Evolutionary conservation across 148 eudicot species (phyloP), one percentile per base, ranked within the genome.

Genomic region (Chenopodium quinoa): DNA sequence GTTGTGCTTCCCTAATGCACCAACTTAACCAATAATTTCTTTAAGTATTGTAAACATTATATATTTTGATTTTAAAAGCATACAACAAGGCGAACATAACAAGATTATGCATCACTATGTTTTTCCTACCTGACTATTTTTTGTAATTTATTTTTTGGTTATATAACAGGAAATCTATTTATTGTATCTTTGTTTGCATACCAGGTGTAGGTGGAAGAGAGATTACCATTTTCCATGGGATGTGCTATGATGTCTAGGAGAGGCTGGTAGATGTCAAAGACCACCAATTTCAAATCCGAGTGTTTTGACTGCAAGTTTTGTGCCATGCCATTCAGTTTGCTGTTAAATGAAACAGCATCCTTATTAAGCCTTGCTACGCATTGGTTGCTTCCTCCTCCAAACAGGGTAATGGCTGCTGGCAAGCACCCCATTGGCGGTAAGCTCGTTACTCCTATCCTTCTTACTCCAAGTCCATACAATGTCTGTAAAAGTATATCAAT

Each of bases 401-500:
- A 92, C 12, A 92, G 78, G 22, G 97, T 93, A 58, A 95, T 91
- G 52, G 98, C 94, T 76, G 96, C 96, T 8, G 98, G 98, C 88
- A 95, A 88, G 85, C 98, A 95, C 60, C 97, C 98, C 50, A 87
- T 85, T 29, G 97, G 92, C 48, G 97, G 97, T 82, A 93, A 86
- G 40, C 80, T 87, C 73, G 96, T 90, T 9, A 90, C 96, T 74
- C 93, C 94, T 0, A 93, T 93, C 86, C 85, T 93, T 83, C 93
- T 89, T 76, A 79, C 94, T 52, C 97, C 94, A 50, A 86, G 75
- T 22, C 88, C 86, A 44, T 95, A 88, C 68, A 92, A 82, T 66
- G 85, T 80, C 93, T 95, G 88, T 82, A 63, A 40, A 73, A 73
- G 17, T 75, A 69, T 68, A 23, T 16, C 10, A 27, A 50, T 4